These are phyloP conservation scores for Hyaloscypha hepaticicola DNA, from an alignment of 495 filamentous ascomycete species.

Conservation along the genomic window DNA sequence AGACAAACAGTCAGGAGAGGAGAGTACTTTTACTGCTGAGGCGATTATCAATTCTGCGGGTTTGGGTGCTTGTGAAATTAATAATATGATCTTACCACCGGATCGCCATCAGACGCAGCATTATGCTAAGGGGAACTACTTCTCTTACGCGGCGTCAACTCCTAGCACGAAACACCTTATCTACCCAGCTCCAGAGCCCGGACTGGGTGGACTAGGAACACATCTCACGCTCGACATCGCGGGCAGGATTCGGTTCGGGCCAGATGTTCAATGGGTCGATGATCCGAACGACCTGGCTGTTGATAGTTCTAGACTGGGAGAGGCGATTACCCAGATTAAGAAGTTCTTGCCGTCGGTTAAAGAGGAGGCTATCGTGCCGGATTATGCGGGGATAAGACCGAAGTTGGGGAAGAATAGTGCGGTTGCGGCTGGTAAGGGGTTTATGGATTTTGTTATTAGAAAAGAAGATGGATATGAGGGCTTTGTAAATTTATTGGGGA, in stretches of 20 bases:
- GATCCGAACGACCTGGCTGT: slow-evolving; percentile 48
- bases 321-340: slow-evolving; percentile 71
- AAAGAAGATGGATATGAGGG: slow-evolving; percentile 79
- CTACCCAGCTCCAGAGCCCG: slow-evolving; percentile 81
- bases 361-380: slow-evolving; percentile 62
- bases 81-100: slow-evolving; percentile 75
- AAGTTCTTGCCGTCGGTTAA: slow-evolving; percentile 76
- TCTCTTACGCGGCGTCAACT: slow-evolving; percentile 67
- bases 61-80: slow-evolving; percentile 69
- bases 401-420: slow-evolving; percentile 67
- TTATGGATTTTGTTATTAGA: slow-evolving; percentile 82
- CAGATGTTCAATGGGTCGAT: slow-evolving; percentile 91
- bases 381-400: slow-evolving; percentile 90
- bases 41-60: slow-evolving; percentile 86
- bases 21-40: slow-evolving; percentile 64
- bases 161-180: slow-evolving; percentile 74
- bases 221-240: slow-evolving; percentile 90
- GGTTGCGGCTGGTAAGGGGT: slow-evolving; percentile 59
- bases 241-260: slow-evolving; percentile 86
- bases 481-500: slow-evolving; percentile 91
- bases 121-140: slow-evolving; percentile 96
- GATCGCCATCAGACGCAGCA: slow-evolving; percentile 56
- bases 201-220: slow-evolving; percentile 82
- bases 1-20: slow-evolving; percentile 42
- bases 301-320: slow-evolving; percentile 55